Evolutionary conservation across 108 stramenopile genomes (phyloP).

Genomic region (Cyclotella kingstonii): DNA sequence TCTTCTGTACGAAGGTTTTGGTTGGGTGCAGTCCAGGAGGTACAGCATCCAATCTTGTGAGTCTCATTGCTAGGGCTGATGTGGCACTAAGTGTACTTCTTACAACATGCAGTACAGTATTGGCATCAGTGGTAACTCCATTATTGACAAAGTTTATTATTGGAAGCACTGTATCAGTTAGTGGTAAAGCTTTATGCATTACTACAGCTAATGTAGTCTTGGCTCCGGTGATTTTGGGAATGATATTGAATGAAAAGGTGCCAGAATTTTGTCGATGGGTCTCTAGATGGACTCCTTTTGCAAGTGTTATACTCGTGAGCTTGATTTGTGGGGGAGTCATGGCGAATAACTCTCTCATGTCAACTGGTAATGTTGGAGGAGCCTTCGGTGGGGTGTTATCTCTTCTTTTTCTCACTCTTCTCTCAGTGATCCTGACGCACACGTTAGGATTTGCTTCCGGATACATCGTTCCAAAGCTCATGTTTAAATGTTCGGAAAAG

Average conservation of each 20-base stretch:
- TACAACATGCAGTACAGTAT: conserved; percentile 86
- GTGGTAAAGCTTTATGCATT: conserved; percentile 60
- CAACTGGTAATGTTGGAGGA: conserved; percentile 22
- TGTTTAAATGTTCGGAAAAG: conserved; percentile 53
- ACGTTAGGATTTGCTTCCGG: conserved; percentile 81
- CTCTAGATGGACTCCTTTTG: conserved; percentile 81
- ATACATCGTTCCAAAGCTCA: conserved; percentile 56
- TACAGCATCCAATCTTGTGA: conserved; percentile 92
- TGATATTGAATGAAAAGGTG: conserved; percentile 69
- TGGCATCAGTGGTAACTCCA: conserved; percentile 85
- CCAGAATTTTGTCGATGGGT: conserved; percentile 60
- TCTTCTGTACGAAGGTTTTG: conserved; percentile 12
- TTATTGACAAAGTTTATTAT: conserved; percentile 80
- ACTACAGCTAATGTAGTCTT: conserved; percentile 87
- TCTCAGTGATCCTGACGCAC: conserved; percentile 72
- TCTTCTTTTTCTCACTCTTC: conserved; percentile 48
- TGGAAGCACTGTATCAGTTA: conserved; percentile 70
- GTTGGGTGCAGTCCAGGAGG: conserved; percentile 92
- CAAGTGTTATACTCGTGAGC: conserved; percentile 79
- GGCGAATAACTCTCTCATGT: conserved; percentile 68
- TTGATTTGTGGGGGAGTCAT: conserved; percentile 93
- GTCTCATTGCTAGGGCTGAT: conserved; percentile 93
- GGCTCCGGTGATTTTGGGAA: conserved; percentile 82
- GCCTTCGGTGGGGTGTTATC: conserved; percentile 7
- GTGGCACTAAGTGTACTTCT: conserved; percentile 88